Conservation (phyloP, 306 rosid genomes). For the Begonia loranthoides region DNA sequence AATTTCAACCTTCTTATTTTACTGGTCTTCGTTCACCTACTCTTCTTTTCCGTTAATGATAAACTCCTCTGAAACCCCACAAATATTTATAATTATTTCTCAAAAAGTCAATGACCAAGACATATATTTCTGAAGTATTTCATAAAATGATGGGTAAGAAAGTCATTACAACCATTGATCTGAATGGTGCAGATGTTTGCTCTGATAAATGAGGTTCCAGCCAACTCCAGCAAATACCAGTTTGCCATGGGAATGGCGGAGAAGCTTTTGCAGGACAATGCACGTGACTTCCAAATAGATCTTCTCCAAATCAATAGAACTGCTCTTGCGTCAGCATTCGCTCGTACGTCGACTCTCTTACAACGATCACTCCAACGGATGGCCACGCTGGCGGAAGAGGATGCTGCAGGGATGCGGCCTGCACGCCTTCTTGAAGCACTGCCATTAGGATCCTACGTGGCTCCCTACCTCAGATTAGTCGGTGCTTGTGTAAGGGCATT, state of each 20-base stretch:
- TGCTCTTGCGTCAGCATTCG: constrained; percentile 17
- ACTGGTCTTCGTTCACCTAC: background rate
- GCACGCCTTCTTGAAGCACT: constrained; percentile 6
- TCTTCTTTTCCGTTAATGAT: background rate
- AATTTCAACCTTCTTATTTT: background rate
- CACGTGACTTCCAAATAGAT: constrained; percentile 9
- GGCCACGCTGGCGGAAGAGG: background rate
- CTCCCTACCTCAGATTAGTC: constrained; percentile 9
- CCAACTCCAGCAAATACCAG: constrained; percentile 21
- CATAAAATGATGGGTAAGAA: too few relatives aligned
- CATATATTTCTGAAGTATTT: background rate
- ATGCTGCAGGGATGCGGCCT: constrained; percentile 1
- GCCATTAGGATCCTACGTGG: constrained; percentile 16
- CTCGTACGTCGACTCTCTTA: constrained; percentile 15
- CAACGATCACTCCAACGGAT: constrained; percentile 3
- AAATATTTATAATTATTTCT: too few relatives aligned
- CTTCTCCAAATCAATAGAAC: constrained; percentile 16
- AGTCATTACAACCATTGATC: too few relatives aligned
- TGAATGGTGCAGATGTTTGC: constrained; percentile 12
- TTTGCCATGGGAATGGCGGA: constrained; percentile 22
- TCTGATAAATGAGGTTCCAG: constrained; percentile 18
- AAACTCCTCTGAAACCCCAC: background rate
- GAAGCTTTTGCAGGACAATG: constrained; percentile 21
- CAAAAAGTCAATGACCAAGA: background rate
- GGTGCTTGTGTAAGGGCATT: constrained; percentile 12